Percentiles rank a stretch among this genome's conserved stretches.
Evolutionary conservation across 495 filamentous ascomycete species (phyloP).

Genomic region (Daldinia caldariorum): DNA sequence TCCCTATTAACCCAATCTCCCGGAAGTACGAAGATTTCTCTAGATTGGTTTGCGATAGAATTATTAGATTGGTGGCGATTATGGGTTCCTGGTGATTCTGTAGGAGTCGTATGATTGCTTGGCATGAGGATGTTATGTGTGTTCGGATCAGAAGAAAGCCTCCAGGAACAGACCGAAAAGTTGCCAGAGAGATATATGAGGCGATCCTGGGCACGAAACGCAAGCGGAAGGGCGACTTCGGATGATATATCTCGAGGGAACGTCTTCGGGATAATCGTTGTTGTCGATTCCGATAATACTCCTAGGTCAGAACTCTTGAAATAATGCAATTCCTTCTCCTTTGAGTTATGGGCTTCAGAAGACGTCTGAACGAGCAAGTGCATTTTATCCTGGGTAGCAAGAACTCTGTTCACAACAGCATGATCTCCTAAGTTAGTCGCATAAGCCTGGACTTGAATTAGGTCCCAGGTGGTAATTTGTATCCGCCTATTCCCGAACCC

Average conservation of each 20-base stretch:
- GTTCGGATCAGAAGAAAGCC: no score
- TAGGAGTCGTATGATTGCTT: no score
- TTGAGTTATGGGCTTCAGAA: neutral
- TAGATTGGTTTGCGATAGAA: neutral
- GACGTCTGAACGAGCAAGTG: constrained; percentile 19
- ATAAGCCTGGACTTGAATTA: neutral
- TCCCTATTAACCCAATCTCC: constrained; percentile 43
- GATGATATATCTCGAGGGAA: constrained; percentile 8
- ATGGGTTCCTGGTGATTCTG: neutral
- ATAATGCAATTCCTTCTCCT: constrained; percentile 7
- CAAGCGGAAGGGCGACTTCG: constrained; percentile 3
- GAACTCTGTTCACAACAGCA: constrained; percentile 1
- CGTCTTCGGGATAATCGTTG: neutral
- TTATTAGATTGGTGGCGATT: no score
- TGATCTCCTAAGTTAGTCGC: neutral
- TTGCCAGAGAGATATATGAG: constrained; percentile 6
- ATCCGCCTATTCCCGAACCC: constrained; percentile 35
- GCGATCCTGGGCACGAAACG: neutral
- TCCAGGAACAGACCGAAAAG: constrained; percentile 11
- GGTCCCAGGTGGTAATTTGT: constrained; percentile 20
- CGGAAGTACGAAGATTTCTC: constrained; percentile 15
- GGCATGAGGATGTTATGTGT: neutral
- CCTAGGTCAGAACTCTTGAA: neutral
- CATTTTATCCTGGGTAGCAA: constrained; percentile 10
- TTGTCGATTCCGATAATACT: neutral